Conservation (phyloP, 176 grass and related monocot genomes). For the Eleusine indica region DNA sequence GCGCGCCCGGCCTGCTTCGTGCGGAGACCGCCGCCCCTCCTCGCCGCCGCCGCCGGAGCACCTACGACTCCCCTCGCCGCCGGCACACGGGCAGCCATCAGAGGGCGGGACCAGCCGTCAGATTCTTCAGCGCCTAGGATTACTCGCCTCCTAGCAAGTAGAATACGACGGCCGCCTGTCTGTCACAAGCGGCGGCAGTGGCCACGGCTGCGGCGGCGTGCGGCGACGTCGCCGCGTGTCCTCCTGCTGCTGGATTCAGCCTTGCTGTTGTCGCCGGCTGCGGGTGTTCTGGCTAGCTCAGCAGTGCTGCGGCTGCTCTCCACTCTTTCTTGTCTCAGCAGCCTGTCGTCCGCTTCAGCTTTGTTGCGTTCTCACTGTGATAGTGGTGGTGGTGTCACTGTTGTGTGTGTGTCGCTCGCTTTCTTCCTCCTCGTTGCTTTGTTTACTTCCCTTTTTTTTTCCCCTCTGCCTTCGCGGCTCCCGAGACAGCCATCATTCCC, state of each 20-base stretch:
- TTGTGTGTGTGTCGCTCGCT: constrained; percentile 23
- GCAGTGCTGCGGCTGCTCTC: constrained; percentile 9
- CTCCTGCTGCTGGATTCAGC: neutral
- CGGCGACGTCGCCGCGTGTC: neutral
- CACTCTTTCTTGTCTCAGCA: constrained; percentile 5
- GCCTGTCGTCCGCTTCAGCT: neutral
- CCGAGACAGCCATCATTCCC: constrained; percentile 63
- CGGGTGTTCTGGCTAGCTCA: constrained; percentile 17
- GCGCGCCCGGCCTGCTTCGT: constrained; percentile 82
- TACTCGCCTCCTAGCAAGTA: neutral
- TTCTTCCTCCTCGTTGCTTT: constrained; percentile 35
- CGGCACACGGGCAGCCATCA: constrained; percentile 71
- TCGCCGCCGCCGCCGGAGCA: constrained; percentile 47
- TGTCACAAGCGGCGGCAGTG: neutral
- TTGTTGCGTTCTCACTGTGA: neutral
- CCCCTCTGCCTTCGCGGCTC: constrained; percentile 25
- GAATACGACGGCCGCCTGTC: neutral
- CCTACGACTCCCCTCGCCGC: constrained; percentile 35
- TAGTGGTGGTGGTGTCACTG: constrained; percentile 17
- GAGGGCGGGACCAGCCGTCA: constrained; percentile 27
- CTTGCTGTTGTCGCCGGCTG: constrained; percentile 24
- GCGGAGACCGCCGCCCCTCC: constrained; percentile 62
- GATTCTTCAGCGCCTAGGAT: neutral
- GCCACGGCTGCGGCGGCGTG: constrained; percentile 14
- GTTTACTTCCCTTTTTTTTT: constrained; percentile 1